Evolutionary conservation across 257 asterid genomes (phyloP).

Genomic region (Solanum acaule): DNA sequence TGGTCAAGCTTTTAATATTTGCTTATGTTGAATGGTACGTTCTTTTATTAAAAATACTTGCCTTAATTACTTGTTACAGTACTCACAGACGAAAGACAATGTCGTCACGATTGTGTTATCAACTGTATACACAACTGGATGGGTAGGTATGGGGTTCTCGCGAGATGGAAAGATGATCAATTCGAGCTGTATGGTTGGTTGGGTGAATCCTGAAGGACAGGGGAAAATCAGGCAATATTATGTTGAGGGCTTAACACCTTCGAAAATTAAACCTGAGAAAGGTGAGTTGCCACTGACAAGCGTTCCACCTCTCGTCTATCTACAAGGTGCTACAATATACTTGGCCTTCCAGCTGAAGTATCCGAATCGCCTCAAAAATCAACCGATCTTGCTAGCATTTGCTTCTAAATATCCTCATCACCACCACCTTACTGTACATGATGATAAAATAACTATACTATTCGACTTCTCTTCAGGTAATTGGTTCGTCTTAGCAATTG

Average conservation of each 20-base stretch:
- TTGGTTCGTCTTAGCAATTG: slow-evolving; percentile 1
- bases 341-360: slow-evolving; percentile 9
- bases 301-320: not conserved
- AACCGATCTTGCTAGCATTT: slow-evolving; percentile 3
- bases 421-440: slow-evolving; percentile 65
- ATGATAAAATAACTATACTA: slow-evolving; percentile 51
- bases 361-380: not conserved
- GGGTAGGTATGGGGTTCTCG: slow-evolving; percentile 13
- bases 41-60: not conserved
- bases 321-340: slow-evolving; percentile 2
- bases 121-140: slow-evolving; percentile 5
- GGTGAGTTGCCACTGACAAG: slow-evolving; percentile 58
- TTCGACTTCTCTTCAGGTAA: slow-evolving; percentile 76
- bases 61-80: not conserved
- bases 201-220: not conserved
- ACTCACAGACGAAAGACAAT: slow-evolving; percentile 9
- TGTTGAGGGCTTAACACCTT: slow-evolving; percentile 33
- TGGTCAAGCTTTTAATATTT: not conserved
- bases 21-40: not conserved
- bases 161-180: slow-evolving; percentile 6
- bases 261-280: slow-evolving; percentile 51
- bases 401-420: slow-evolving; percentile 45
- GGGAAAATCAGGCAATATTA: slow-evolving; percentile 1
- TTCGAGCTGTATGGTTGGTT: slow-evolving; percentile 32
- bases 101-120: slow-evolving; percentile 2